Conservation (phyloP, 108 stramenopile genomes). For the Schizochytrium sp. region DNA sequence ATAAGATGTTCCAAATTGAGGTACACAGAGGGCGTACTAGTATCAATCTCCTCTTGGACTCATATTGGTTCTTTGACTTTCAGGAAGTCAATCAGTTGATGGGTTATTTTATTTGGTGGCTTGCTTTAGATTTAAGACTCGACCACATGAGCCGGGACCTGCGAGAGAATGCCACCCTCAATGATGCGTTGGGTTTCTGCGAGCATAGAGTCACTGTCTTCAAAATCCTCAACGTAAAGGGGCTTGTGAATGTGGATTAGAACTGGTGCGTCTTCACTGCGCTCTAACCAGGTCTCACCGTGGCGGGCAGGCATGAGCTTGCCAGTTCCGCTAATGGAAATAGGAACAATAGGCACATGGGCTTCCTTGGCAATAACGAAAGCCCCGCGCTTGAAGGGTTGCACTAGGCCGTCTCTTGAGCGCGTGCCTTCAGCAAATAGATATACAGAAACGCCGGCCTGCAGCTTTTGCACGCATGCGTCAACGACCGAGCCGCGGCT, state of each 20-base stretch:
- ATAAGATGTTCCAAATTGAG: too few relatives aligned
- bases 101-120: too few relatives aligned
- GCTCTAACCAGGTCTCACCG: constrained; percentile 56
- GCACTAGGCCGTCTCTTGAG: constrained; percentile 71
- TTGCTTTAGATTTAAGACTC: too few relatives aligned
- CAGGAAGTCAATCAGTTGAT: too few relatives aligned
- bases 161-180: not conserved
- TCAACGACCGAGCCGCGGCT: constrained; percentile 19
- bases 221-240: not conserved
- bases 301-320: constrained; percentile 41
- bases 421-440: constrained; percentile 78
- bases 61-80: too few relatives aligned
- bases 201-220: not conserved
- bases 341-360: not conserved
- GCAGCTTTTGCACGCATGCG: constrained; percentile 66
- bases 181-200: not conserved
- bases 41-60: too few relatives aligned
- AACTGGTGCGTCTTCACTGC: constrained; percentile 41
- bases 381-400: constrained; percentile 79
- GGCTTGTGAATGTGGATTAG: constrained; percentile 33
- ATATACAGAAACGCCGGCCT: constrained; percentile 66
- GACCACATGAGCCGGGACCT: not conserved
- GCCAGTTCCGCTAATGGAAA: constrained; percentile 41
- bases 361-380: constrained; percentile 65
- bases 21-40: too few relatives aligned